These are phyloP conservation scores for Peniophora sp. DNA, from an alignment of 1,284 basidiomycete species.

Conservation along the genomic window DNA sequence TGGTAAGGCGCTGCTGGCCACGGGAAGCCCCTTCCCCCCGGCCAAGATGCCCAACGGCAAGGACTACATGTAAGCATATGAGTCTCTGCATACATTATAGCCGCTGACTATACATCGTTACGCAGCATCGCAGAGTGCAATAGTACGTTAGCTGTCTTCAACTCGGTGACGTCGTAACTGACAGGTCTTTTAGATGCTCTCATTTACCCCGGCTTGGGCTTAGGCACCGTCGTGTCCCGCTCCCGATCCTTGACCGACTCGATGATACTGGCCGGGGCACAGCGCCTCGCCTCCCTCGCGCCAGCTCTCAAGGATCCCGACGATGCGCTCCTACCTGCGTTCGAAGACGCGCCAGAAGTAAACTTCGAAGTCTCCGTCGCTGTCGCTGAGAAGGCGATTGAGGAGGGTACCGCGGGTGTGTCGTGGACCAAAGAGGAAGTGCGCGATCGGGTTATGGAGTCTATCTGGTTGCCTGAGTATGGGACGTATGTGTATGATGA, in stretches of 20 bases:
- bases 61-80: conserved; percentile 45
- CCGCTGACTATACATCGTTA: not conserved
- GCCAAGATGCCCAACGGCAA: conserved; percentile 63
- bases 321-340: conserved; percentile 64
- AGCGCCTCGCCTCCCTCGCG: conserved; percentile 64
- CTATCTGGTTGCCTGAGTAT: conserved; percentile 59
- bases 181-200: conserved; percentile 45
- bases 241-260: conserved; percentile 59
- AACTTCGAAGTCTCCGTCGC: conserved; percentile 79
- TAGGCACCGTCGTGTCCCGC: conserved; percentile 61
- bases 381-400: conserved; percentile 68
- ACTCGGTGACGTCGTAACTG: not conserved
- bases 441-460: conserved; percentile 39
- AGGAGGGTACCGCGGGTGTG: conserved; percentile 58
- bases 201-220: conserved; percentile 75
- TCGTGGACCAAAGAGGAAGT: conserved; percentile 47
- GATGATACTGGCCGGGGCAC: conserved; percentile 76
- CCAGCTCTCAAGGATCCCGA: conserved; percentile 65
- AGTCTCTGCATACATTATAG: not conserved
- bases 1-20: conserved; percentile 71
- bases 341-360: conserved; percentile 57
- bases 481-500: conserved; percentile 55
- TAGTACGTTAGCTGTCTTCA: conserved; percentile 29
- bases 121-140: conserved; percentile 66
- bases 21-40: conserved; percentile 76